These are phyloP conservation scores for Ephemerocybe angulata DNA, from an alignment of 768 basidiomycete genomes.

Conservation along the genomic window DNA sequence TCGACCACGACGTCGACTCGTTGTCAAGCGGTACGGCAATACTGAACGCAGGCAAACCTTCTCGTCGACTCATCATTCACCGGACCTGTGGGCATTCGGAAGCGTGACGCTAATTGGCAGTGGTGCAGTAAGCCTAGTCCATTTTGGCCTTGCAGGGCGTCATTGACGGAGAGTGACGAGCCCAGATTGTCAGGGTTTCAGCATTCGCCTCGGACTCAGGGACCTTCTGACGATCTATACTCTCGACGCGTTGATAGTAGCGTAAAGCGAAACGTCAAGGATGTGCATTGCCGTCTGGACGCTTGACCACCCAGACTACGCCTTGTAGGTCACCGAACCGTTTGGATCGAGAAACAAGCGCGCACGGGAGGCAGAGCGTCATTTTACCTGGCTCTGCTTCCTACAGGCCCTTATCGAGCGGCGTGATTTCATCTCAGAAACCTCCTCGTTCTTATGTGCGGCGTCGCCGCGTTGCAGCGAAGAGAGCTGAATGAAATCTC, in stretches of 20 bases:
- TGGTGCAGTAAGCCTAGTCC: conserved; percentile 1
- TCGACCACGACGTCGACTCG: no score
- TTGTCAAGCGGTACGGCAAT: no score
- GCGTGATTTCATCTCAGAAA: neutral
- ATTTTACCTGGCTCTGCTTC: neutral
- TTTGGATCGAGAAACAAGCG: neutral
- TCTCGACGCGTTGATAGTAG: neutral
- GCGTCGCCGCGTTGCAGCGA: no score
- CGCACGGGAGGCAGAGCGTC: neutral
- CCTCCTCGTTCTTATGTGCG: conserved; percentile 5
- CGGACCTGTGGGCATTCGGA: neutral
- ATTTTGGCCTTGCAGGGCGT: neutral
- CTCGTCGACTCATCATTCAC: neutral
- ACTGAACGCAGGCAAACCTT: no score
- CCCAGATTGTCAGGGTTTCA: neutral
- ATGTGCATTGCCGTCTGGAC: conserved; percentile 85
- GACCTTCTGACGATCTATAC: neutral
- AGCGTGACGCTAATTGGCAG: neutral
- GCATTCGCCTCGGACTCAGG: neutral
- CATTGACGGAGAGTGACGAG: neutral
- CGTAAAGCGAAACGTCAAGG: conserved; percentile 4
- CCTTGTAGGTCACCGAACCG: conserved; percentile 54
- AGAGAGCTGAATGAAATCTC: conserved; percentile 5
- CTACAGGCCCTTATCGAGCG: neutral
- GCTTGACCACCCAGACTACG: conserved; percentile 71